These are phyloP conservation scores for Aegilops umbellulata DNA, from an alignment of 176 grass and related monocot species.

Conservation along the genomic window DNA sequence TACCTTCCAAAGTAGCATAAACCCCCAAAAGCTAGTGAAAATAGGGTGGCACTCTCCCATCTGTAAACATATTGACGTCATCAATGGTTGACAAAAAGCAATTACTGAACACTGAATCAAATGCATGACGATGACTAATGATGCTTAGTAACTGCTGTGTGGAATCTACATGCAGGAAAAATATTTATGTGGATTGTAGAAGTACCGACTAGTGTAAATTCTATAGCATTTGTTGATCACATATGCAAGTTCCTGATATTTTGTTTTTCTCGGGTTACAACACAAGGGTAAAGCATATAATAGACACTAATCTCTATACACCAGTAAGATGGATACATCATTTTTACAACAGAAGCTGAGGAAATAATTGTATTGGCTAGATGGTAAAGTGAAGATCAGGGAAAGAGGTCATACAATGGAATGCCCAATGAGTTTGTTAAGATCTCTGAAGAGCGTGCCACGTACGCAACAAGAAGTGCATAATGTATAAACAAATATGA, in stretches of 20 bases:
- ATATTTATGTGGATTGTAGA: background rate
- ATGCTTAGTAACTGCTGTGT: background rate
- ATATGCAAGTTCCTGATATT: background rate
- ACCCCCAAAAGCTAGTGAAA: constrained; percentile 88
- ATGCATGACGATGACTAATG: background rate
- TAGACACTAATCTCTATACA: background rate
- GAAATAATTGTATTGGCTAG: no score
- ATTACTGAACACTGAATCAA: background rate
- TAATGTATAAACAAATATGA: constrained; percentile 98
- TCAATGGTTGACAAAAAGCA: background rate
- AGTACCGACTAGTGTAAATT: background rate
- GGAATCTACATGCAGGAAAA: background rate
- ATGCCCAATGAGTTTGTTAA: constrained; percentile 72
- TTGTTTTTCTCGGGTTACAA: background rate
- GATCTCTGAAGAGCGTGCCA: constrained; percentile 97
- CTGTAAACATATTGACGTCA: constrained; percentile 44
- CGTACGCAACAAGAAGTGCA: constrained; percentile 89
- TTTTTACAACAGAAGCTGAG: no score
- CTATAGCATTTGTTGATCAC: background rate
- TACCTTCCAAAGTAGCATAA: constrained; percentile 95
- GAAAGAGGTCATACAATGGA: constrained; percentile 61
- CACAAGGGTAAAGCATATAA: background rate
- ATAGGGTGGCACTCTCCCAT: constrained; percentile 83
- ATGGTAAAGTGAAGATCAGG: constrained; percentile 27
- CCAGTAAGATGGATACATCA: background rate